Base-by-base conservation (phyloP, 371 early-diverging fungal genomes). In the Lichtheimia corymbifera region DNA sequence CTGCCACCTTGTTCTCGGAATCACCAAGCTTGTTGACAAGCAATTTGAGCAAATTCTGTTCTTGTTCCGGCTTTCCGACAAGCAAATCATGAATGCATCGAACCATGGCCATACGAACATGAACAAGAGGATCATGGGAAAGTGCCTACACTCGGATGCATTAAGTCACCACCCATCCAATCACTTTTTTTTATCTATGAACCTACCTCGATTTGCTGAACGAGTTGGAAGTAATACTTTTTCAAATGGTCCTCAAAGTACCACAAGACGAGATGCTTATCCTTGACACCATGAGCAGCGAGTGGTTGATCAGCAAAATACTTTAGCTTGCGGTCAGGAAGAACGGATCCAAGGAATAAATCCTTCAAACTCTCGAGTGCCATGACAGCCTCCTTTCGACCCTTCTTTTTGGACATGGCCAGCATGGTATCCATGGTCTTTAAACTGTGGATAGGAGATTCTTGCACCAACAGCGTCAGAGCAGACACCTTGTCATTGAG, bases 11-110 rank as follows among this genome's bases (percentile, higher is more conserved):
- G 63, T 89, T 87, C 59, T 95, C 95, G 13, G 79, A 76, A 75
- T 98, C 98, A 67, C 98, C 98, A 55, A 98, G 76, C 71, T 97
- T 98, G 88, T 95, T 96, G 62, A 95, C 90, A 22, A 98, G 83
- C 55, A 98, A 68, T 41, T 90, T 84, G 47, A 98, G 83, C 60
- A 98, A 80, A 64, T 95, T 97, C 55, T 91, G 91, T 67, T 98
- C 98, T 76, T 97, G 95, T 75, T 98, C 98, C 7, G 97, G 95
- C 70, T 96, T 96, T 24, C 86, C 76, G 45, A 80, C 73, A 59
- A 97, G 76, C 42, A 98, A 77, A 64, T 91, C 91, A 55, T 82
- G 76, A 51, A 96, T 84, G 73, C 84, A 86, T 9, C 73, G 70
- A 4, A 97, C 75, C 80, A 88, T 88, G 65, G 85, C 90, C 66